Evolutionary conservation across 2,329 filamentous ascomycete genomes (phyloP).

Genomic region (Hymenoscyphus occultus): DNA sequence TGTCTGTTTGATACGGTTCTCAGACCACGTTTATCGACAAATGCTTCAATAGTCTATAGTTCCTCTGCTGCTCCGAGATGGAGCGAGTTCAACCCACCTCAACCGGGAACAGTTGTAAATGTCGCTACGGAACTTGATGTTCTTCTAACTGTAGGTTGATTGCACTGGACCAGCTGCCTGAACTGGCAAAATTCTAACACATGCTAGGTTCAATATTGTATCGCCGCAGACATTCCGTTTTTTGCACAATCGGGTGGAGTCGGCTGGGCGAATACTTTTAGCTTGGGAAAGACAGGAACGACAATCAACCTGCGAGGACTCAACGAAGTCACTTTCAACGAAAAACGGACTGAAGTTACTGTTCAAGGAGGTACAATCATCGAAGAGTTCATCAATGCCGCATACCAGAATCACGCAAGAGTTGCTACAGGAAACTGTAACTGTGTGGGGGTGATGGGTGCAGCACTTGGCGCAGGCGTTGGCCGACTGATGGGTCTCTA

Average conservation of each 20-base stretch:
- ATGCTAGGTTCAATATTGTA: slow-evolving; percentile 13
- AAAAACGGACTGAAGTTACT: slow-evolving; percentile 3
- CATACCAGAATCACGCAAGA: neutral
- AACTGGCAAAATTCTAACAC: neutral
- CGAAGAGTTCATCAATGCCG: slow-evolving; percentile 2
- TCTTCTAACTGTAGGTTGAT: neutral
- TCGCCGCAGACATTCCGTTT: slow-evolving; percentile 11
- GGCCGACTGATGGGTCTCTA: slow-evolving; percentile 7
- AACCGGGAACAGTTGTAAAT: slow-evolving; percentile 7
- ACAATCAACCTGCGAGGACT: slow-evolving; percentile 7
- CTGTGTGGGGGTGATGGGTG: slow-evolving; percentile 5
- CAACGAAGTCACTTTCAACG: slow-evolving; percentile 8
- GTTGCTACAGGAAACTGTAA: slow-evolving; percentile 16
- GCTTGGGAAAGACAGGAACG: slow-evolving; percentile 3
- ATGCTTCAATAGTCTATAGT: neutral
- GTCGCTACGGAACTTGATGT: neutral
- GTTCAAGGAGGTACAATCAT: slow-evolving; percentile 14
- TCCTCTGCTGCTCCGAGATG: slow-evolving; percentile 1
- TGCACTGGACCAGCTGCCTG: neutral
- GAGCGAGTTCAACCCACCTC: slow-evolving; percentile 7
- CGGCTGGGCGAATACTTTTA: slow-evolving; percentile 8
- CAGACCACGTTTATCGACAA: neutral
- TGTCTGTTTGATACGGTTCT: neutral
- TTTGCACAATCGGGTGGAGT: slow-evolving; percentile 17
- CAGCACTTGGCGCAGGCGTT: slow-evolving; percentile 12